Evolutionary conservation across 1,139 yeast genomes (phyloP).

Genomic region (Eremothecium coryli): DNA sequence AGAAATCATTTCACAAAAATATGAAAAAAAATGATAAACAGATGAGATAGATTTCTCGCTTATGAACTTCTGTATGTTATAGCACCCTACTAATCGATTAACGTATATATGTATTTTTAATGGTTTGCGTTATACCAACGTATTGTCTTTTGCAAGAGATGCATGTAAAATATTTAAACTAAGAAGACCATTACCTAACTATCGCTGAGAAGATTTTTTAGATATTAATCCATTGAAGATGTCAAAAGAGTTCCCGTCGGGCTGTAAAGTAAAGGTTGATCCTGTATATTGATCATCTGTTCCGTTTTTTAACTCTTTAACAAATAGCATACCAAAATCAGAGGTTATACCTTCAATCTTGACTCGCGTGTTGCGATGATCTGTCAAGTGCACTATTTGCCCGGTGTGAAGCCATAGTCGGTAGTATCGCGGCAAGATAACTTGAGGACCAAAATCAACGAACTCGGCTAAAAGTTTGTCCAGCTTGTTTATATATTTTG

Average conservation of each 20-base stretch:
- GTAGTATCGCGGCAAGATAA: constrained; percentile 68
- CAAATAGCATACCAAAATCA: constrained; percentile 76
- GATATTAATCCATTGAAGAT: constrained; percentile 89
- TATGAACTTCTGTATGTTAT: constrained; percentile 7
- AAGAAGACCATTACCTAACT: no score
- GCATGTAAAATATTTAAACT: no score
- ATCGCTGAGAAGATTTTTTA: constrained; percentile 1
- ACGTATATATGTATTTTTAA: constrained; percentile 10
- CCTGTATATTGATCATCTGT: constrained; percentile 40
- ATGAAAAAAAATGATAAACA: not conserved
- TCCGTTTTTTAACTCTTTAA: constrained; percentile 46
- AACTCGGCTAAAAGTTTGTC: constrained; percentile 55
- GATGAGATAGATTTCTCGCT: constrained; percentile 6
- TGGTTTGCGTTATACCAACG: constrained; percentile 6
- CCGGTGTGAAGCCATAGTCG: constrained; percentile 75
- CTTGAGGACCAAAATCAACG: constrained; percentile 52
- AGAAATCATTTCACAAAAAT: not conserved
- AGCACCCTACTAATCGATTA: constrained; percentile 3
- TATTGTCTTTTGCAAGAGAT: no score
- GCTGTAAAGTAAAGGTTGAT: constrained; percentile 62
- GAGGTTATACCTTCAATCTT: constrained; percentile 69
- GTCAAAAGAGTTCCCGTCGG: constrained; percentile 96
- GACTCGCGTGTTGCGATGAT: constrained; percentile 47
- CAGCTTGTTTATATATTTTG: constrained; percentile 57
- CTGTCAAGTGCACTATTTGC: constrained; percentile 47